These are phyloP conservation scores for Candida smagusa DNA, from an alignment of 1,139 yeast genomes.

Conservation along the genomic window DNA sequence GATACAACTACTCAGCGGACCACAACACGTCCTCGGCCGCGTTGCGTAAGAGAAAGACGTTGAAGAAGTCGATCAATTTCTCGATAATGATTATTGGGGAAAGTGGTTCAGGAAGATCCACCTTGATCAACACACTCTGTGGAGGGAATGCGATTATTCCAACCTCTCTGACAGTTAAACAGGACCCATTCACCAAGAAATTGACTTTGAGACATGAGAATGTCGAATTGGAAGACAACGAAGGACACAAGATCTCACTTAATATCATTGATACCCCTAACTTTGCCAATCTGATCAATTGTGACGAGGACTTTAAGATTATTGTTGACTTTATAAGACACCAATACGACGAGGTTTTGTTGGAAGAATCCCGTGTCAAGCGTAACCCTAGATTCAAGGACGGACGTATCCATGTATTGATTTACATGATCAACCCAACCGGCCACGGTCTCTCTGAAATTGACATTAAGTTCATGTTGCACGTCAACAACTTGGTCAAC, in stretches of 20 bases:
- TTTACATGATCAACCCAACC: conserved; percentile 48
- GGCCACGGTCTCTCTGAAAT: conserved; percentile 46
- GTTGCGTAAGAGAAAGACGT: conserved; percentile 56
- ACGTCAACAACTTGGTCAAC: conserved; percentile 41
- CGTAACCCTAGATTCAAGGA: conserved; percentile 48
- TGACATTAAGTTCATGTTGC: conserved; percentile 39
- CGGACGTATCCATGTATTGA: conserved; percentile 45
- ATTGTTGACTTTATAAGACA: conserved; percentile 49
- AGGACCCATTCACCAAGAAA: conserved; percentile 42
- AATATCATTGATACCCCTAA: conserved; percentile 66
- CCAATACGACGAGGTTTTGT: conserved; percentile 48
- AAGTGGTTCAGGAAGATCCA: conserved; percentile 60
- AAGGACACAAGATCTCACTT: conserved; percentile 47
- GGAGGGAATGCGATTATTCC: conserved; percentile 60
- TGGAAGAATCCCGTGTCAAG: conserved; percentile 47
- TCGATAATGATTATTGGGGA: conserved; percentile 61
- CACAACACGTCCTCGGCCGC: conserved; percentile 21
- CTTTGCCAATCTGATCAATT: conserved; percentile 65
- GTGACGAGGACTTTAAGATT: conserved; percentile 42
- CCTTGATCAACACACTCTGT: conserved; percentile 67
- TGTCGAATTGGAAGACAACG: conserved; percentile 50
- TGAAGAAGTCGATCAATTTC: conserved; percentile 52
- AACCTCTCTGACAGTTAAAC: conserved; percentile 34
- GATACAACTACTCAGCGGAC: conserved; percentile 14
- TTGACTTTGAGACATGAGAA: conserved; percentile 47